Conservation (phyloP, 495 filamentous ascomycete species). For the Penicillium odoratum region DNA sequence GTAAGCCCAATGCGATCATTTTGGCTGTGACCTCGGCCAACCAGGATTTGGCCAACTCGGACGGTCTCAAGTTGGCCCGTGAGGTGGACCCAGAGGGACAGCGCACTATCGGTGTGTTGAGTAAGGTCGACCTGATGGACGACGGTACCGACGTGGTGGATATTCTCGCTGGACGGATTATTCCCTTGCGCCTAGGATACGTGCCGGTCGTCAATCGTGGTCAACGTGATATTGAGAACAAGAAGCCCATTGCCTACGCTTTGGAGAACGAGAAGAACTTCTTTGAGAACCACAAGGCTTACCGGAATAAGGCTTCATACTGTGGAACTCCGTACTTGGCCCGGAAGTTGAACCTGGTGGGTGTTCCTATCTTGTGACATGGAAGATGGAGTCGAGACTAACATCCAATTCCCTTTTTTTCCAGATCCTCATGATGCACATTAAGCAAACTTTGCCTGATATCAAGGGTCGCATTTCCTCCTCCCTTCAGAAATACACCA, state of each 20-base stretch:
- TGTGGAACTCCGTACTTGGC: conserved; percentile 97
- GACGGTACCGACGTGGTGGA: conserved; percentile 99
- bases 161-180: conserved; percentile 97
- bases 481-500: conserved; percentile 86
- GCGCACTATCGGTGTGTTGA: conserved; percentile 97
- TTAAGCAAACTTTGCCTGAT: conserved; percentile 98
- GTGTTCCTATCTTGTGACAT: conserved; percentile 11
- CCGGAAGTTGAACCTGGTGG: conserved; percentile 88
- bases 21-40: conserved; percentile 96
- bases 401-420: conserved; percentile 9
- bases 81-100: conserved; percentile 98
- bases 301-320: conserved; percentile 97
- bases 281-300: conserved; percentile 98
- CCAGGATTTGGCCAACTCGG: conserved; percentile 96
- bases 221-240: conserved; percentile 98
- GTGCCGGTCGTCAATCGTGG: conserved; percentile 98
- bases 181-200: conserved; percentile 92
- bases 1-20: conserved; percentile 97
- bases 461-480: conserved; percentile 94
- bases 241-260: conserved; percentile 87
- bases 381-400: not conserved
- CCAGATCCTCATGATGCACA: conserved; percentile 99
- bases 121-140: conserved; percentile 99
- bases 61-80: conserved; percentile 92
- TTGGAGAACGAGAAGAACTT: conserved; percentile 95